Conservation (phyloP, 352 stramenopile genomes). For the Globisporangium orthogonon region DNA sequence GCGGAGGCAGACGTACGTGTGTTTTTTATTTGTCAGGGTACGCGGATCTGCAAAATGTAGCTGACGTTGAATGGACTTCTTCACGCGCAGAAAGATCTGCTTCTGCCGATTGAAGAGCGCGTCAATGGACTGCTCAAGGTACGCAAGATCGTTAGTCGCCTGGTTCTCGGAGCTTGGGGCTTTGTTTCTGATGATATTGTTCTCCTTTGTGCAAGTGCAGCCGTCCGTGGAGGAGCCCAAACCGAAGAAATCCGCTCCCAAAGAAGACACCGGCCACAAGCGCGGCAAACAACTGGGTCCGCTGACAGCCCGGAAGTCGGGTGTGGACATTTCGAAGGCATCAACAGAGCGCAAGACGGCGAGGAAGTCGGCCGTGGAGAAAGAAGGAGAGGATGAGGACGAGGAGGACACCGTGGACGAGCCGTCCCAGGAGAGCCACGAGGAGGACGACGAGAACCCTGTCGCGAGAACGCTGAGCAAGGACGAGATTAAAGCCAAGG, state of each 20-base stretch:
- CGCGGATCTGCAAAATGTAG: not conserved
- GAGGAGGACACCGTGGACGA: slow-evolving; percentile 8
- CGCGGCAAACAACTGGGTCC: not conserved
- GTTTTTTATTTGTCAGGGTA: not conserved
- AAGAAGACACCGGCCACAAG: slow-evolving; percentile 9
- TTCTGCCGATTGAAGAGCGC: slow-evolving; percentile 45
- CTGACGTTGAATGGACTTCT: not conserved
- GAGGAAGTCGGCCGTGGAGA: slow-evolving; percentile 4
- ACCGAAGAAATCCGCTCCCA: slow-evolving; percentile 12
- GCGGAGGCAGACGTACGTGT: slow-evolving; percentile 53
- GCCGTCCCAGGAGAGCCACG: slow-evolving; percentile 11
- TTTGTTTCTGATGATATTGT: not conserved
- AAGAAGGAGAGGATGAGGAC: slow-evolving; percentile 4
- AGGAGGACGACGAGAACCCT: slow-evolving; percentile 39
- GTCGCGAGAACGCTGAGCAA: slow-evolving; percentile 39
- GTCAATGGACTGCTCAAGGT: slow-evolving; percentile 51
- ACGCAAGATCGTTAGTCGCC: not conserved
- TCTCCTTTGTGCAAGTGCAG: not conserved
- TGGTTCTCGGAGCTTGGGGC: not conserved
- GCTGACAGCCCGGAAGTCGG: not conserved
- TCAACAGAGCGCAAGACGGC: slow-evolving; percentile 14
- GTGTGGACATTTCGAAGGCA: not conserved
- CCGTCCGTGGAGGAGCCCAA: slow-evolving; percentile 13
- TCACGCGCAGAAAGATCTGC: slow-evolving; percentile 43
- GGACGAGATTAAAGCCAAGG: slow-evolving; percentile 74